Base-by-base conservation (phyloP, 148 eudicot species). In the Tetragonia tetragonoides region DNA sequence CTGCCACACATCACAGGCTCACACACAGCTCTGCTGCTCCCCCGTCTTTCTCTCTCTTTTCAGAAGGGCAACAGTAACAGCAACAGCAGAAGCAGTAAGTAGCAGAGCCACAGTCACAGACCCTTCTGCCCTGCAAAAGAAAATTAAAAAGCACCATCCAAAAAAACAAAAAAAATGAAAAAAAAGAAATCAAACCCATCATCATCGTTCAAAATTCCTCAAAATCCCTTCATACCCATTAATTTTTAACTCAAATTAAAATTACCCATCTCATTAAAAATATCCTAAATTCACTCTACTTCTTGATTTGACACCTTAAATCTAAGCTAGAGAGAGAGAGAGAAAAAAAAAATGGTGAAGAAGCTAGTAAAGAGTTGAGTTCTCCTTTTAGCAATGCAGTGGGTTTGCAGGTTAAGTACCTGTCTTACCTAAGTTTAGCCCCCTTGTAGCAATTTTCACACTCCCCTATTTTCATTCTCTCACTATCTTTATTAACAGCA, bases 1-100 rank as follows among this genome's bases (percentile, higher is more conserved):
- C 85, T 83, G 88, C 81, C 87, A 85, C 87, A 80, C 77, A 80
- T 85, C 88, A 85, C 84, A 84, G 80, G 78, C 80, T 59, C 40
- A 38, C 57, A 28, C 38, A 12, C n/a, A 17, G 71, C 62, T 74
- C 83, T 46, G 83, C 83, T 82, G 85, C 86, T 82, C 70, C 77
- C 86, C 78, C 72, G 20, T 68, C 72, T 68, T n/a, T 67, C 72
- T 68, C 72, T 75, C 80, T 81, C 54, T 70, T 78, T 75, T 80
- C 88, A 84, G 84, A 10, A 74, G 61, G 61, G 81, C 85, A 77
- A 80, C 86, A 23, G 72, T 2, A 5, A 20, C 23, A 3, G 24
- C 62, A 16, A 41, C 49, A 81, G 17, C 42, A 81, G 74, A 81
- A 59, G 23, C 8, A 6, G 21, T 16, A 86, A 68, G 64, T 56